A percentile compares a stretch with the other conserved stretches of the same genome.
Evolutionary conservation across 176 grass and related monocot species (phyloP).

Genomic region (Lolium multiflorum): DNA sequence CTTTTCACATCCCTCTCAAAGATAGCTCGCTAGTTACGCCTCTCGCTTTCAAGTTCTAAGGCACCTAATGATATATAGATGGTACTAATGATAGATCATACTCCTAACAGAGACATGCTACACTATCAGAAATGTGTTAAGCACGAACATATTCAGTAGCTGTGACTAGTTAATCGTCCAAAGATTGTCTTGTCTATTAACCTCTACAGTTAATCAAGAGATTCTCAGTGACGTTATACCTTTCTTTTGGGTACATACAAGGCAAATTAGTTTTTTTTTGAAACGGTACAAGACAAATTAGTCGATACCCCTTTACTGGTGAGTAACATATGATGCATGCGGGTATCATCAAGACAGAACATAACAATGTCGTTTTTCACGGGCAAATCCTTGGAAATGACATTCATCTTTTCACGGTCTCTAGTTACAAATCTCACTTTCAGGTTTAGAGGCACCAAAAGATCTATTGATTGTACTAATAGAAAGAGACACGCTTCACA

Average conservation of each 20-base stretch:
- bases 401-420: conserved; percentile 1
- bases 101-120: neutral
- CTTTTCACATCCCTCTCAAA: conserved; percentile 34
- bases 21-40: conserved; percentile 16
- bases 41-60: neutral
- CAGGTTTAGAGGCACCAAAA: neutral
- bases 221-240: neutral
- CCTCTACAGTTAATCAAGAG: neutral
- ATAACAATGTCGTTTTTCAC: neutral
- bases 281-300: neutral
- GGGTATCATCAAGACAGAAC: conserved; percentile 5
- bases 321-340: neutral
- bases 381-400: conserved; percentile 31
- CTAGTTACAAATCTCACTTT: conserved; percentile 25
- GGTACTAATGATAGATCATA: neutral
- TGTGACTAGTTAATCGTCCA: neutral
- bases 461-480: neutral
- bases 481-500: neutral
- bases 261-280: neutral
- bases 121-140: neutral
- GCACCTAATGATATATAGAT: conserved; percentile 18
- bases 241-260: neutral
- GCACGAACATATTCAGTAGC: neutral
- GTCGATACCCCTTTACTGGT: too few relatives aligned
- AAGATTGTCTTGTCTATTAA: neutral